These are phyloP conservation scores for Carex pumila DNA, from an alignment of 176 grass and related monocot species.

Conservation along the genomic window DNA sequence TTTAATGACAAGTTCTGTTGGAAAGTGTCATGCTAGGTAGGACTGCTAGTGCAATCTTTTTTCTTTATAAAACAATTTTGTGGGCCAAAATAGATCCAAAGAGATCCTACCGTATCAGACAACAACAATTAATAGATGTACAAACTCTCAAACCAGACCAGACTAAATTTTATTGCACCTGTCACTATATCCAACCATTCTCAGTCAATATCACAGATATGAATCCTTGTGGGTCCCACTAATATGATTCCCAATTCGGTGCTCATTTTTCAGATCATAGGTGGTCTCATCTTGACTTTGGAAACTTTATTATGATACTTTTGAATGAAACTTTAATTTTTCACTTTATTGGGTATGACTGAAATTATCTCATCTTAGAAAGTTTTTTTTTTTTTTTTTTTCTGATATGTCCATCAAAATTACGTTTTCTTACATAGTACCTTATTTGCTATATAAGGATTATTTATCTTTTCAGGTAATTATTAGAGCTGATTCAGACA, in stretches of 20 bases:
- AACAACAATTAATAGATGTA: constrained; percentile 9
- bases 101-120: constrained; percentile 10
- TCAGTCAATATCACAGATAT: constrained; percentile 5
- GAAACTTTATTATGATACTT: neutral
- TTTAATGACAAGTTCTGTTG: neutral
- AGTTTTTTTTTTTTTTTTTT: neutral
- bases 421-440: neutral
- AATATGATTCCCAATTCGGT: neutral
- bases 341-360: neutral
- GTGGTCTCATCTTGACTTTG: neutral
- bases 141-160: neutral
- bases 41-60: neutral
- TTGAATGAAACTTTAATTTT: neutral
- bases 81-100: neutral
- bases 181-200: constrained; percentile 19
- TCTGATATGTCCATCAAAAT: neutral
- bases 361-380: neutral
- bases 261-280: neutral
- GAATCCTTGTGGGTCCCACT: constrained; percentile 1
- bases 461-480: neutral
- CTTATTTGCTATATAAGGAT: neutral
- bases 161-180: constrained; percentile 12
- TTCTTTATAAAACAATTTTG: neutral
- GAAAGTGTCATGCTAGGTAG: neutral
- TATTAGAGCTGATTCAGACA: too few relatives aligned